Percentiles rank a stretch among this genome's conserved stretches.
phyloP scores from a whole-genome alignment of 148 eudicot species.

The Amaranthus cruentus region DNA sequence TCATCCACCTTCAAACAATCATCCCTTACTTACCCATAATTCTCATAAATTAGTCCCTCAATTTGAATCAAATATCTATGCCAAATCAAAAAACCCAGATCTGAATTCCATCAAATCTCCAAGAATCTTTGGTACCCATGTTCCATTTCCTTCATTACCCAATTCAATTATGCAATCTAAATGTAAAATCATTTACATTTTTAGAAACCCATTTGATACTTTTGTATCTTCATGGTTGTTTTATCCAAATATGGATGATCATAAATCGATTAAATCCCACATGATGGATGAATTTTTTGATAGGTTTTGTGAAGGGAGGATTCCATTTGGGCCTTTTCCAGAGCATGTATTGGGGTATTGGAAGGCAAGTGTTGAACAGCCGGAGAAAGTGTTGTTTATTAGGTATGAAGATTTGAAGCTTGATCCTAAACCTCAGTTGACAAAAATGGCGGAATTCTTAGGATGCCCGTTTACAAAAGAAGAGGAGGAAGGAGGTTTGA shows the following conservation, averaged over 20 bases:
- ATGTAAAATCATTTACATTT: background rate
- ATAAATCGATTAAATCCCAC: background rate
- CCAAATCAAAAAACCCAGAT: background rate
- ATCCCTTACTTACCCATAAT: background rate
- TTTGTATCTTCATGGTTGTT: background rate
- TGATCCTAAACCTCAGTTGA: background rate
- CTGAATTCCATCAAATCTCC: background rate
- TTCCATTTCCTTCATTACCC: background rate
- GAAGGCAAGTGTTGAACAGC: conserved; percentile 12
- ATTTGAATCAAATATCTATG: background rate
- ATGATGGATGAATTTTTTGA: conserved; percentile 9
- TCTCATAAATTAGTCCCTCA: background rate
- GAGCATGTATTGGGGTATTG: conserved; percentile 26
- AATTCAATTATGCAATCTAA: background rate
- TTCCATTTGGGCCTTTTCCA: conserved; percentile 15
- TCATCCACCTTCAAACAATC: background rate
- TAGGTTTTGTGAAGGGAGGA: conserved; percentile 20
- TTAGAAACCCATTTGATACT: background rate
- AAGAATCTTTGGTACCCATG: background rate
- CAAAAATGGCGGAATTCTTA: background rate
- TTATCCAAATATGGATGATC: background rate
- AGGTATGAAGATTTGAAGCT: conserved; percentile 25
- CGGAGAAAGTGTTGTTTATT: conserved; percentile 17
- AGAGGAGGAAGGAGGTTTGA: background rate
- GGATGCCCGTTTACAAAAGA: background rate